Base-by-base conservation (phyloP, 2,329 filamentous ascomycete species). In the Aspergillus sclerotialis region DNA sequence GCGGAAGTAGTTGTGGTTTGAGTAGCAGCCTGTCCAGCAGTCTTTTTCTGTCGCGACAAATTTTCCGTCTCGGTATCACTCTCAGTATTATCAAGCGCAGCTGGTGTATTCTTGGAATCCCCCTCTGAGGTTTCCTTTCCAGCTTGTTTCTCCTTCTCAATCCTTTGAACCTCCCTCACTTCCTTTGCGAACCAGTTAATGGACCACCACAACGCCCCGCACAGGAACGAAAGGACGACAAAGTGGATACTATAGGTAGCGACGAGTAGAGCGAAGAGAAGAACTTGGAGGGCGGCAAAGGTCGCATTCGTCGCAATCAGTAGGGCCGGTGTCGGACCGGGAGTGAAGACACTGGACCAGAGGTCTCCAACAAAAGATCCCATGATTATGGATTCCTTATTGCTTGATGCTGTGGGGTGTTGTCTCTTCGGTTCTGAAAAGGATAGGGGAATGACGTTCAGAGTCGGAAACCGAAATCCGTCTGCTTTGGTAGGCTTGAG, bases 101-200 rank as follows among this genome's bases (percentile, higher is more conserved):
- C 50, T 24, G 50, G 53, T 21, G 50, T 40, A 44, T 52, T 50
- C 38, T 46, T 52, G 48, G 40, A 46, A 49, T 46, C 38, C 31
- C 36, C 41, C 33, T 47, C 45, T 34, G 45, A 46, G 11, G 52
- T 45, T 40, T 53, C 52, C 43, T 55, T 50, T n/a, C n/a, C n/a
- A 67, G 53, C 68, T 69, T 49, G 60, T 50, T 59, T 62, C 48
- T 52, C 56, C 50, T 60, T 63, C 54, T 69, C 57, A 39, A 55
- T 52, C 44, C 67, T 60, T 44, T 73, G 69, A 47, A 70, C 68
- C 48, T 70, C 63, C 18, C 60, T 56, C 33, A 81, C 60, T 55
- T 81, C 90, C 29, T 67, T 66, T 36, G 86, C 88, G 56, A 98
- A 96, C 92, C 92, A 98, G 73, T 96, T 96, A 66, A 96, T 89